A percentile compares a stretch with the other conserved stretches of the same genome.
phyloP scores from a whole-genome alignment of 257 asterid genomes.

The Gynochthodes officinalis region DNA sequence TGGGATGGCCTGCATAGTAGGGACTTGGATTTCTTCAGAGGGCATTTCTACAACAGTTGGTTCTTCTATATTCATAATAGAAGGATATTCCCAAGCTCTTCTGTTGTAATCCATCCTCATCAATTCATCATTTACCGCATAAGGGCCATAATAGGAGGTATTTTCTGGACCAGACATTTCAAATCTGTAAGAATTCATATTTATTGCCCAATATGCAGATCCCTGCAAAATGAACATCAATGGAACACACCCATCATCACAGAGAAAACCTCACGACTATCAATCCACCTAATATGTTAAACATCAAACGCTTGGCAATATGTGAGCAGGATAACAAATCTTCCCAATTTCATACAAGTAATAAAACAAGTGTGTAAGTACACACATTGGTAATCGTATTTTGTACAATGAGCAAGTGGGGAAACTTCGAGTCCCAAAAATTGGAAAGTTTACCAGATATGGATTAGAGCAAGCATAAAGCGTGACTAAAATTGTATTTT shows the following conservation, averaged over 20 bases:
- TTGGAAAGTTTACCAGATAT: neutral
- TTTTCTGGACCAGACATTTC: constrained; percentile 56
- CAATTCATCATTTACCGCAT: constrained; percentile 36
- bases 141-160: constrained; percentile 50
- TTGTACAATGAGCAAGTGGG: neutral
- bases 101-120: constrained; percentile 50
- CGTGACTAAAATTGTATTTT: neutral
- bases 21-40: constrained; percentile 43
- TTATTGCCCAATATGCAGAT: constrained; percentile 71
- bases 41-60: constrained; percentile 41
- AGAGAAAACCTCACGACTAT: neutral
- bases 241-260: constrained; percentile 19
- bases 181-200: constrained; percentile 62
- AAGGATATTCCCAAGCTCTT: constrained; percentile 68
- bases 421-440: neutral
- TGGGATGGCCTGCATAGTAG: constrained; percentile 49
- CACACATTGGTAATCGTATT: neutral
- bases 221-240: constrained; percentile 43
- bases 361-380: neutral
- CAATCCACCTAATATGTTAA: neutral
- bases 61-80: constrained; percentile 46
- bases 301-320: constrained; percentile 1
- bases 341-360: neutral
- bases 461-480: neutral
- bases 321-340: neutral